A percentile compares a stretch with the other conserved stretches of the same genome.
phyloP scores from a whole-genome alignment of 1,139 yeast genomes.

The Candida tetrigidarum region DNA sequence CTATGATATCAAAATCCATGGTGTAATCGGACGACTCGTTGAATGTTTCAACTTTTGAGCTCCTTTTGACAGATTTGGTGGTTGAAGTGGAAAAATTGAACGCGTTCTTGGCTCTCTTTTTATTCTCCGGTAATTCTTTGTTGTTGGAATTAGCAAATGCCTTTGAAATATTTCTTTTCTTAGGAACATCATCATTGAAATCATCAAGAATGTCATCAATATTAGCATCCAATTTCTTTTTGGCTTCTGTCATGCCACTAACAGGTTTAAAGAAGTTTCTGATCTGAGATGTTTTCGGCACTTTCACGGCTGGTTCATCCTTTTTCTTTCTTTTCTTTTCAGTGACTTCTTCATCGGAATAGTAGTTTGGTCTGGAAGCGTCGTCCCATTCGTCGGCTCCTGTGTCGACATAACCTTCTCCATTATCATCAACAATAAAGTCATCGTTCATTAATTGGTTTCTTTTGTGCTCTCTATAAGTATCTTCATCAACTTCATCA shows the following conservation, averaged over 20 bases:
- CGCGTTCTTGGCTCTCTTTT: conserved; percentile 20
- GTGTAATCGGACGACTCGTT: conserved; percentile 22
- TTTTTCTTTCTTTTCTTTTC: conserved; percentile 34
- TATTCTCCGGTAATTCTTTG: conserved; percentile 19
- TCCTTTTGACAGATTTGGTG: conserved; percentile 18
- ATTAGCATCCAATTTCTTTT: conserved; percentile 38
- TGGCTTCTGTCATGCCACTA: conserved; percentile 20
- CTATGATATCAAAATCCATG: conserved; percentile 25
- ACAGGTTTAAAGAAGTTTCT: conserved; percentile 57
- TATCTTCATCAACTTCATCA: conserved; percentile 85
- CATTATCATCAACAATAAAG: conserved; percentile 92
- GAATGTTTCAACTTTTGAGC: conserved; percentile 16
- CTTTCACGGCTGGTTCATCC: conserved; percentile 43
- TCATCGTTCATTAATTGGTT: conserved; percentile 86
- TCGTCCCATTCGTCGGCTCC: conserved; percentile 91
- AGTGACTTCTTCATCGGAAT: conserved; percentile 53
- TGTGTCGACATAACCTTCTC: conserved; percentile 87
- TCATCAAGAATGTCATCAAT: conserved; percentile 53
- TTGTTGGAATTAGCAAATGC: conserved; percentile 17
- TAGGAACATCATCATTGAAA: conserved; percentile 31
- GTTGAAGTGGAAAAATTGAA: conserved; percentile 34
- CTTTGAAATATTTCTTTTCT: conserved; percentile 17
- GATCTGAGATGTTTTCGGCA: conserved; percentile 53
- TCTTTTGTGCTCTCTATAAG: conserved; percentile 76
- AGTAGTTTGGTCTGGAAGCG: conserved; percentile 50